phyloP scores from a whole-genome alignment of 306 rosid genomes.

The Bauhinia variegata region DNA sequence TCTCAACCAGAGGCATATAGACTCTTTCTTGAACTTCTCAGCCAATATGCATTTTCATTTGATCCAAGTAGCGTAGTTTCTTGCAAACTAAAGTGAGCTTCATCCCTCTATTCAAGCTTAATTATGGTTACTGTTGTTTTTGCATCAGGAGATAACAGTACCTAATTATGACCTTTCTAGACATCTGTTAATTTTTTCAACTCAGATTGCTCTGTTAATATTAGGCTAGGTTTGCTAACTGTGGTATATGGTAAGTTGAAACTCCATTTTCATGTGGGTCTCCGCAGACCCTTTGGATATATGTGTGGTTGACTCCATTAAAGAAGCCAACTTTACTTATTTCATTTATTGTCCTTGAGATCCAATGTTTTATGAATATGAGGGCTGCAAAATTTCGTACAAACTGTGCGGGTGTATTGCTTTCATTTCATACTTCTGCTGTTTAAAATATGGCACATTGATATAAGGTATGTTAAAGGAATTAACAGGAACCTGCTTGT shows the following conservation, averaged over 20 bases:
- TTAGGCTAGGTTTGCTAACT: too few relatives aligned
- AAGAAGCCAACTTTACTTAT: neutral
- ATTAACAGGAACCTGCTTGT: neutral
- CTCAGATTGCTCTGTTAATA: neutral
- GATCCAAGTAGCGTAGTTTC: conserved; percentile 27
- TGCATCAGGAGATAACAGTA: neutral
- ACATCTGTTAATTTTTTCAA: neutral
- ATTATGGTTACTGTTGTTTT: neutral
- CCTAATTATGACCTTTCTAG: neutral
- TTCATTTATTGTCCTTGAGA: neutral
- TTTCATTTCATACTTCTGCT: neutral
- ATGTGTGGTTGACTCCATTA: too few relatives aligned
- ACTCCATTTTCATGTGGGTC: neutral
- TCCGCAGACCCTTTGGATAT: neutral
- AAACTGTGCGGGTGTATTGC: neutral
- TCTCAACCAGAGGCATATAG: conserved; percentile 60
- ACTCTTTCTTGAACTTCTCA: conserved; percentile 65
- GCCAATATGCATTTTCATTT: conserved; percentile 54
- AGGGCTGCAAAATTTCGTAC: neutral
- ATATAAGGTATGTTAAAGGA: neutral
- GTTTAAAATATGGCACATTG: neutral
- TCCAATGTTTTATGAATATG: neutral
- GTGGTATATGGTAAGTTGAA: too few relatives aligned
- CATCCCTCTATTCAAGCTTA: neutral
- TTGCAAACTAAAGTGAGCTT: conserved; percentile 45